These are phyloP conservation scores for Saccharomyces uvarum DNA, from an alignment of 1,139 yeast species.

Conservation along the genomic window DNA sequence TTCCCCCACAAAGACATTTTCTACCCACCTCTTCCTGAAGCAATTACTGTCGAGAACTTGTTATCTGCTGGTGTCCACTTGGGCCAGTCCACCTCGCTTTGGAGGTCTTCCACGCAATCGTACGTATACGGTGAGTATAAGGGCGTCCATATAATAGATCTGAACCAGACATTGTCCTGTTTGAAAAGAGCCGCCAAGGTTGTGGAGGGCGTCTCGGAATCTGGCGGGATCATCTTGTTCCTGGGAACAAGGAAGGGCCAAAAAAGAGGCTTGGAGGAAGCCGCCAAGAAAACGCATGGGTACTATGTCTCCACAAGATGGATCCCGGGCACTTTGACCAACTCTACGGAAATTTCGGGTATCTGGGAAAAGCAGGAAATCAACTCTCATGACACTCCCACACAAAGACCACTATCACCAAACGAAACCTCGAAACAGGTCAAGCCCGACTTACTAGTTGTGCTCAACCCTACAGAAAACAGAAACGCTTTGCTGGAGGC, in stretches of 20 bases:
- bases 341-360: slow-evolving; percentile 64
- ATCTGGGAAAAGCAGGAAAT: slow-evolving; percentile 57
- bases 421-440: slow-evolving; percentile 42
- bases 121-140: slow-evolving; percentile 81
- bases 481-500: slow-evolving; percentile 79
- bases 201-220: slow-evolving; percentile 68
- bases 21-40: slow-evolving; percentile 46
- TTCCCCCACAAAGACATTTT: slow-evolving; percentile 60
- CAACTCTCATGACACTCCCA: slow-evolving; percentile 53
- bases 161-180: slow-evolving; percentile 69
- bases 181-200: slow-evolving; percentile 76
- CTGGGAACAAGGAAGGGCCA: slow-evolving; percentile 83
- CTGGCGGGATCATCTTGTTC: slow-evolving; percentile 77
- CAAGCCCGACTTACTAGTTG: slow-evolving; percentile 82
- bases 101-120: slow-evolving; percentile 83
- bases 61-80: slow-evolving; percentile 92
- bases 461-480: slow-evolving; percentile 84
- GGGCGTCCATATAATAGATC: slow-evolving; percentile 81
- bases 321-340: slow-evolving; percentile 93
- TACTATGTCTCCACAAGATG: slow-evolving; percentile 79
- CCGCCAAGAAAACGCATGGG: slow-evolving; percentile 71
- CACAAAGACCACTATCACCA: slow-evolving; percentile 48
- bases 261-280: slow-evolving; percentile 64
- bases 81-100: slow-evolving; percentile 76
- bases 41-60: slow-evolving; percentile 58